These are phyloP conservation scores for Odonthalia washingtoniensis DNA, from an alignment of 31 red algal genomes.

Conservation along the genomic window DNA sequence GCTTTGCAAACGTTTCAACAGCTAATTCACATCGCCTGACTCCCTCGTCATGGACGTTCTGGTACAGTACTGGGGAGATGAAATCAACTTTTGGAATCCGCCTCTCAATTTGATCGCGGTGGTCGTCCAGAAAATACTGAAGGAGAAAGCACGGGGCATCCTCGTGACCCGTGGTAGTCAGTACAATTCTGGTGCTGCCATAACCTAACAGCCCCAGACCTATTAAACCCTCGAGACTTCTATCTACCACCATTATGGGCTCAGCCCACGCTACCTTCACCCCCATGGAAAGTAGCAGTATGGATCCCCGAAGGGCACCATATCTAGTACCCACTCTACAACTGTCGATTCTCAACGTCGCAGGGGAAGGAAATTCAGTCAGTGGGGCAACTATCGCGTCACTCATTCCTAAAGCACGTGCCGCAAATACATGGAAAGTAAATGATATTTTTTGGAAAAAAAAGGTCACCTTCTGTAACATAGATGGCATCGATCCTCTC, in stretches of 20 bases:
- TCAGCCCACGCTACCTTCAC: neutral
- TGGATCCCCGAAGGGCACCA: neutral
- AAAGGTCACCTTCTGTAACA: neutral
- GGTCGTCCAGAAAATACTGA: no score
- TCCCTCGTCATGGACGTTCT: neutral
- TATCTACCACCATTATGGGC: conserved; percentile 15
- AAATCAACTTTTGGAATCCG: neutral
- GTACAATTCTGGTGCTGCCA: neutral
- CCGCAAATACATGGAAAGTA: conserved; percentile 8
- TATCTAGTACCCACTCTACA: conserved; percentile 1
- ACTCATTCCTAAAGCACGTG: conserved; percentile 26
- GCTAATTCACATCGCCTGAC: neutral
- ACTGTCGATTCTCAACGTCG: neutral
- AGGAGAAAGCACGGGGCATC: no score
- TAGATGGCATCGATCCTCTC: no score
- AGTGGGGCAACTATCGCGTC: conserved; percentile 11
- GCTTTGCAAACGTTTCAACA: no score
- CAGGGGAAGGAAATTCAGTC: neutral
- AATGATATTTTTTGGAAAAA: conserved; percentile 6
- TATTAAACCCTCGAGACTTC: neutral
- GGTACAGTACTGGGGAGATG: conserved; percentile 18
- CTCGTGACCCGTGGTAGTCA: no score
- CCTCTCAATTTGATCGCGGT: no score
- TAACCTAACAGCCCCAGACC: neutral
- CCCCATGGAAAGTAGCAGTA: neutral